Conservation (phyloP, 116 monocot species). For the Thalassia testudinum region DNA sequence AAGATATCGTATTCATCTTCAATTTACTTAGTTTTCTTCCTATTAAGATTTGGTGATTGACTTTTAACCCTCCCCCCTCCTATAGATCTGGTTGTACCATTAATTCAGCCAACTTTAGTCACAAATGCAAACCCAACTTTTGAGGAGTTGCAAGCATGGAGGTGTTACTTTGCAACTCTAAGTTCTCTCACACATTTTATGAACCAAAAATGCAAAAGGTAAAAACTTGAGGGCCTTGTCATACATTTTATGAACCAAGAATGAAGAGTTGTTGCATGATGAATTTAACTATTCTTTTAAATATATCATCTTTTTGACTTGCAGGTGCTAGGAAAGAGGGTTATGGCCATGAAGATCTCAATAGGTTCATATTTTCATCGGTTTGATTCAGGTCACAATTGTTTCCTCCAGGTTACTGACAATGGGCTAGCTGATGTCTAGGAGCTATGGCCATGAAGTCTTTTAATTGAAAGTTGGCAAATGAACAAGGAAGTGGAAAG, state of each 20-base stretch:
- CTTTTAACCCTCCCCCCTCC: too few species aligned
- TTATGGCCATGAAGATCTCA: conserved; percentile 46
- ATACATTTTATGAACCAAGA: too few species aligned
- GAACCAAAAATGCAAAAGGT: conserved; percentile 56
- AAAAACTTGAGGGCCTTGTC: too few species aligned
- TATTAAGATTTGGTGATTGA: too few species aligned
- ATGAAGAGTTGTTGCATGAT: too few species aligned
- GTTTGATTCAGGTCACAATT: background rate
- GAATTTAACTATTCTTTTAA: too few species aligned
- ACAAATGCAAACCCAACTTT: conserved; percentile 12
- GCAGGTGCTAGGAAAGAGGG: too few species aligned
- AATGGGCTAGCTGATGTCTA: conserved; percentile 58
- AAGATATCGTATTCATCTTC: too few species aligned
- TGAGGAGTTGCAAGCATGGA: conserved; percentile 65
- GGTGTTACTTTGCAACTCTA: conserved; percentile 73
- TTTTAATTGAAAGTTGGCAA: conserved; percentile 65
- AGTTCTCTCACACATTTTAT: conserved; percentile 48
- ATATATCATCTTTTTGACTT: too few species aligned
- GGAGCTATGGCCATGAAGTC: conserved; percentile 59
- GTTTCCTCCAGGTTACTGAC: conserved; percentile 49
- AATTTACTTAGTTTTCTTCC: too few species aligned
- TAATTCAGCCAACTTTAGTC: too few species aligned
- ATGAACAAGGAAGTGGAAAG: conserved; percentile 74
- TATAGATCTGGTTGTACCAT: too few species aligned
- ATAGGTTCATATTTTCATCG: conserved; percentile 15